Conservation (phyloP, 2,329 filamentous ascomycete genomes). For the Eutypella sp. region DNA sequence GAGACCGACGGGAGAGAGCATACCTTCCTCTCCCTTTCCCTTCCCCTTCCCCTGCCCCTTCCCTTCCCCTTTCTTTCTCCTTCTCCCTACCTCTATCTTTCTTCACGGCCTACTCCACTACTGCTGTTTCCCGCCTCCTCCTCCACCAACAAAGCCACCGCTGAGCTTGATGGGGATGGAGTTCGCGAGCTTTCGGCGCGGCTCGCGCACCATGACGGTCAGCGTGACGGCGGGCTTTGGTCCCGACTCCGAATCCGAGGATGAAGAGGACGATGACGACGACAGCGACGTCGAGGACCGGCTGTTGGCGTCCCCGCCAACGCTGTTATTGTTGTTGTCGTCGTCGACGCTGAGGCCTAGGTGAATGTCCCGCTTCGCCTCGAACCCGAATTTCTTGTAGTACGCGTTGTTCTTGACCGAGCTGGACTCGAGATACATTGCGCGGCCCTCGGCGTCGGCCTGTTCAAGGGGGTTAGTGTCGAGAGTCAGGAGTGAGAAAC, state of each 20-base stretch:
- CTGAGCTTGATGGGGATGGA: constrained; percentile 31
- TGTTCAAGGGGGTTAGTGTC: constrained; percentile 20
- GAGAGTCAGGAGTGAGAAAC: too few relatives aligned
- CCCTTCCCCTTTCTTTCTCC: too few relatives aligned
- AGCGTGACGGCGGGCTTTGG: constrained; percentile 49
- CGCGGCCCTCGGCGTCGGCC: constrained; percentile 63
- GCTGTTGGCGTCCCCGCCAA: constrained; percentile 11
- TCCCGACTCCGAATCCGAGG: too few relatives aligned
- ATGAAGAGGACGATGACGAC: too few relatives aligned
- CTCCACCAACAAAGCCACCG: constrained; percentile 18
- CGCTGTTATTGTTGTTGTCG: background rate
- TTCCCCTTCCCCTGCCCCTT: too few relatives aligned
- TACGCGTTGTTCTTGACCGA: constrained; percentile 63
- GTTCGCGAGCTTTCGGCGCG: constrained; percentile 35
- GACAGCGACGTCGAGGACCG: too few relatives aligned
- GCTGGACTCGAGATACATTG: constrained; percentile 77
- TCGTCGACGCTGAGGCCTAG: constrained; percentile 30
- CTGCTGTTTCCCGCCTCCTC: too few relatives aligned
- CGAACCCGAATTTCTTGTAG: constrained; percentile 73
- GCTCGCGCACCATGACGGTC: constrained; percentile 80
- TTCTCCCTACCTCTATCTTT: too few relatives aligned
- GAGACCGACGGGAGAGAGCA: too few relatives aligned
- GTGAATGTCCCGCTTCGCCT: constrained; percentile 56
- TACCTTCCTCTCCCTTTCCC: too few relatives aligned
- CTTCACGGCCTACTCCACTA: too few relatives aligned